Conservation (phyloP, 768 basidiomycete species). For the Pisolithus albus region DNA sequence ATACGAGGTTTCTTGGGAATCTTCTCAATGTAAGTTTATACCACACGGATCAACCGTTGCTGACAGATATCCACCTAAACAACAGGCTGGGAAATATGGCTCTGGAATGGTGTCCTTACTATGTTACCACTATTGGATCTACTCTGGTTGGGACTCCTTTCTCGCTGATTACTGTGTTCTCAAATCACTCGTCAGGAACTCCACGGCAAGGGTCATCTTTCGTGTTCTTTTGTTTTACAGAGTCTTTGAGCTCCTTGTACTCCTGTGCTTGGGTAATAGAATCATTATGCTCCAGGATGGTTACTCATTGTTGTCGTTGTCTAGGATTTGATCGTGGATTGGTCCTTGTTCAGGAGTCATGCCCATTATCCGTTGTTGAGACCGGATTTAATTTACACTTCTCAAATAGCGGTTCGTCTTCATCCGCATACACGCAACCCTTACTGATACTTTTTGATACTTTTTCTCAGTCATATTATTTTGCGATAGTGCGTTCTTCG, state of each 20-base stretch:
- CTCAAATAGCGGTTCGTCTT: constrained; percentile 47
- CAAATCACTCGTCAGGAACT: constrained; percentile 17
- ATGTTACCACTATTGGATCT: constrained; percentile 75
- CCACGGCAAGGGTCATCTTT: constrained; percentile 43
- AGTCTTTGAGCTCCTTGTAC: constrained; percentile 60
- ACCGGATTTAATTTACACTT: constrained; percentile 65
- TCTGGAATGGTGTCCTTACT: constrained; percentile 58
- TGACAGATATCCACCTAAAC: not conserved
- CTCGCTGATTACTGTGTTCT: not conserved
- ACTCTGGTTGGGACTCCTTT: constrained; percentile 37
- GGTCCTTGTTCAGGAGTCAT: constrained; percentile 69
- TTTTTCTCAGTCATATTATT: constrained; percentile 56
- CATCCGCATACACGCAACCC: not conserved
- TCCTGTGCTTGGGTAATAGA: constrained; percentile 67
- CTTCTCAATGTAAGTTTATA: constrained; percentile 69
- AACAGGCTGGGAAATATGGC: constrained; percentile 79
- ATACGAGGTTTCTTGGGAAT: constrained; percentile 69
- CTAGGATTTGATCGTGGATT: constrained; percentile 86
- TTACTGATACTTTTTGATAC: constrained; percentile 1
- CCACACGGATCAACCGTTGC: not conserved
- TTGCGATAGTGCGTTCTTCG: constrained; percentile 54
- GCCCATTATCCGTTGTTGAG: constrained; percentile 59
- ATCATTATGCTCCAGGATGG: not conserved
- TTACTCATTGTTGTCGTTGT: not conserved
- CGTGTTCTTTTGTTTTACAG: constrained; percentile 62